Percentiles rank a stretch among this genome's conserved stretches.
Evolutionary conservation across 208 protist genomes (phyloP).

Genomic region (Trypanosoma grayi): DNA sequence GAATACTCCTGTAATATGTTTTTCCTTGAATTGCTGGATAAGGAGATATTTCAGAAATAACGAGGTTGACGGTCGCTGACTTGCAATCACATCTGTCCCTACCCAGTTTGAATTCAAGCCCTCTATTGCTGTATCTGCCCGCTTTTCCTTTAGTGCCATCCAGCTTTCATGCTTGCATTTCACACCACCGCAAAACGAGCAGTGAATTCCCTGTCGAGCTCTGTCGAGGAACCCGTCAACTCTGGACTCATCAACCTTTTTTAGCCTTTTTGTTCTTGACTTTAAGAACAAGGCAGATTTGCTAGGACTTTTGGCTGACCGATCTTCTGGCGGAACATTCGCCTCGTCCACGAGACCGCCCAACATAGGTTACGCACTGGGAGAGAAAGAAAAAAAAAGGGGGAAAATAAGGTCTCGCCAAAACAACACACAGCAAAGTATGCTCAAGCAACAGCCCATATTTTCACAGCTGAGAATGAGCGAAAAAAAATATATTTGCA

Average conservation of each 20-base stretch:
- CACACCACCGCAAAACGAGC: conserved; percentile 78
- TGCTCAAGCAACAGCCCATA: no score
- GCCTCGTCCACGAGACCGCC: conserved; percentile 33
- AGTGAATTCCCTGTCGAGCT: conserved; percentile 70
- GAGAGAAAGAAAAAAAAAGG: conserved; percentile 3
- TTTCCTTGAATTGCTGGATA: conserved; percentile 76
- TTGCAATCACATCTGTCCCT: conserved; percentile 78
- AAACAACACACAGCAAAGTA: conserved; percentile 11
- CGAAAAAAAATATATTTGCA: no score
- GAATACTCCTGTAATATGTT: conserved; percentile 79
- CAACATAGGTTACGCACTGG: conserved; percentile 23
- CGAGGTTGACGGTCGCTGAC: conserved; percentile 82
- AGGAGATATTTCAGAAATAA: conserved; percentile 86
- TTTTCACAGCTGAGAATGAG: no score
- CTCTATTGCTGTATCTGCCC: conserved; percentile 61
- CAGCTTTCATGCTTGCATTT: conserved; percentile 85
- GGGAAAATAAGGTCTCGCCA: conserved; percentile 10
- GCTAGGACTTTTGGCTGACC: conserved; percentile 13
- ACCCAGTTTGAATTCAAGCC: conserved; percentile 90
- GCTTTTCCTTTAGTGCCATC: conserved; percentile 57
- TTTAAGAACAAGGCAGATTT: conserved; percentile 29
- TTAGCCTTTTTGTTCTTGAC: conserved; percentile 33
- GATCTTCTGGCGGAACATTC: conserved; percentile 39
- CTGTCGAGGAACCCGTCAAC: conserved; percentile 73
- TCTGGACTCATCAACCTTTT: conserved; percentile 67